Evolutionary conservation across 2,329 filamentous ascomycete genomes (phyloP), one percentile per base, ranked within the genome.

Genomic region (Diaporthe australafricana): DNA sequence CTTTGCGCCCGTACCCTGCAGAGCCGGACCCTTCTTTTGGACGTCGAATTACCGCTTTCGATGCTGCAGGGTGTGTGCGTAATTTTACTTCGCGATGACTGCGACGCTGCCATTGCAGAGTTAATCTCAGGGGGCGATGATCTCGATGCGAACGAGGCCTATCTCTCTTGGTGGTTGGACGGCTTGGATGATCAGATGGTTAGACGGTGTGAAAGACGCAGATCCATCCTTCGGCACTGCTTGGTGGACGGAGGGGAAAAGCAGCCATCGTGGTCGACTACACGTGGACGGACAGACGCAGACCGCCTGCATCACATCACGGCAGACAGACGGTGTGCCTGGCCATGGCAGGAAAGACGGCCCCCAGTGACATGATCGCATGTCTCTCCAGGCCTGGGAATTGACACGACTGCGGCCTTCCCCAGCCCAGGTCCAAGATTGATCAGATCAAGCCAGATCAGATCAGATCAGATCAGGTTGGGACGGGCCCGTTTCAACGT

Each of bases 41-140:
- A 50, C 20, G 60, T 65, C 14, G 60, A 48, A 17, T 65, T 65
- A 20, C 60, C 45, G 60, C 38, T 65, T 65, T 65, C 45, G 60
- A 65, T 30, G 60, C 14, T 35, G 60, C 60, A 48, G 45, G 60
- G 45, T 65, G 60, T 11, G 20, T 27, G 60, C 48, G 60, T 30
- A 65, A 65, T 65, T 38, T 65, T 65, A 65, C 60, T 50, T 65
- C 30, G 45, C 60, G 60, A 65, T 65, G 60, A 25, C 60, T 65
- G 60, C 60, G 14, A 65, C 60, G 60, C 45, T 65, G 27, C 60
- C 45, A 65, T 20, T 65, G 60, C 42, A 27, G 30, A 38, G n/a
- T 65, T 50, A 65, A 65, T 65, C 60, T 65, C 45, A 50, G 45
- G 60, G 32, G 30, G n/a, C 22, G 60, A 50, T 50, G 42, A 65